Percentiles rank a stretch among this genome's conserved stretches.
Conservation (phyloP, 2,329 filamentous ascomycete species). For the Talaromyces sp. region DNA sequence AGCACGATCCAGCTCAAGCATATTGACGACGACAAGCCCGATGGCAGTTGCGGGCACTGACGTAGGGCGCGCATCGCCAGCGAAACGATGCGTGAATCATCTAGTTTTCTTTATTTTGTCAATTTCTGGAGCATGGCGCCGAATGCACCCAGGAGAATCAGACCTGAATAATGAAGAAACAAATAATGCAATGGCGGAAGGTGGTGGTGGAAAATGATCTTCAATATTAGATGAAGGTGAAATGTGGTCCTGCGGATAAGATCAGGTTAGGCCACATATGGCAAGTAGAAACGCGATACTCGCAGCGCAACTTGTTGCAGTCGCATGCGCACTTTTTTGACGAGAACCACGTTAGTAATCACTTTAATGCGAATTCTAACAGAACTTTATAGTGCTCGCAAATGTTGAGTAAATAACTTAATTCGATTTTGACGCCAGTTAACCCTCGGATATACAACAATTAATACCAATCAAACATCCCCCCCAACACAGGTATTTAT, state of each 20-base stretch:
- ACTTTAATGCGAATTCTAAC: background rate
- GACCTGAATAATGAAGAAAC: background rate
- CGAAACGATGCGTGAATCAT: conserved; percentile 13
- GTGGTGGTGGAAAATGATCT: background rate
- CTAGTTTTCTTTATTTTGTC: background rate
- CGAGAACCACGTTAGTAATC: background rate
- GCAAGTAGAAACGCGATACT: background rate
- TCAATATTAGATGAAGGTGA: no score
- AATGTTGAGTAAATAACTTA: background rate
- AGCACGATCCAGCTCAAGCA: conserved; percentile 26
- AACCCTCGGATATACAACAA: background rate
- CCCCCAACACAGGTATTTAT: background rate
- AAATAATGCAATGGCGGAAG: background rate
- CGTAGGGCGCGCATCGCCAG: conserved; percentile 38
- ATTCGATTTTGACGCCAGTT: background rate
- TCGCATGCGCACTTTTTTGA: background rate
- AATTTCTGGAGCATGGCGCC: background rate
- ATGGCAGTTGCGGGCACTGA: conserved; percentile 30
- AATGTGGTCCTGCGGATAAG: conserved; percentile 3
- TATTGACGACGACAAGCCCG: conserved; percentile 23
- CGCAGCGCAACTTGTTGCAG: background rate
- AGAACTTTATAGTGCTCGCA: background rate
- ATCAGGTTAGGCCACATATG: background rate
- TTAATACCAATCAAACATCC: background rate
- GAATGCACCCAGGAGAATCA: background rate